A percentile compares a stretch with the other conserved stretches of the same genome.
phyloP scores from a whole-genome alignment of 257 asterid genomes.

The Plantago major region DNA sequence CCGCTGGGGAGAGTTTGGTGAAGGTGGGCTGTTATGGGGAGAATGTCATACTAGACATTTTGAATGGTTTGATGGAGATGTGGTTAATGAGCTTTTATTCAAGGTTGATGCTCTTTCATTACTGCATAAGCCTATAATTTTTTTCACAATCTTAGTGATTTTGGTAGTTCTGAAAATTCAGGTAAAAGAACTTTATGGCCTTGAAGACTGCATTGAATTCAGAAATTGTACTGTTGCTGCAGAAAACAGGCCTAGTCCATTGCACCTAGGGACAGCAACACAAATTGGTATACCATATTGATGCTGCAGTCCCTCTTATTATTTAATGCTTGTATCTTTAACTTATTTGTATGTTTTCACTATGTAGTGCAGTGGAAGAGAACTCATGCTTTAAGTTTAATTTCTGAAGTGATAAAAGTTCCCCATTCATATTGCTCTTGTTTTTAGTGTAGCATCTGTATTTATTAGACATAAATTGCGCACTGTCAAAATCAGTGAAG shows the following conservation, averaged over 20 bases:
- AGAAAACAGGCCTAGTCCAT: constrained; percentile 84
- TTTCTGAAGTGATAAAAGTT: background rate
- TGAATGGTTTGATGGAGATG: constrained; percentile 87
- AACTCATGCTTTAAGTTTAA: background rate
- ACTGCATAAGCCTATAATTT: background rate
- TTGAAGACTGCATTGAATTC: constrained; percentile 60
- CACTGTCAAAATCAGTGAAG: constrained; percentile 4
- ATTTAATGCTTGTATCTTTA: background rate
- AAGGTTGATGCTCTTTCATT: constrained; percentile 47
- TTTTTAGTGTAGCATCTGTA: background rate
- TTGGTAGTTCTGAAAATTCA: constrained; percentile 29
- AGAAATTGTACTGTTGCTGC: constrained; percentile 81
- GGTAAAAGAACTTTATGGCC: constrained; percentile 95
- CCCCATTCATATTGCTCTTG: background rate
- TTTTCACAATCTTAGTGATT: background rate
- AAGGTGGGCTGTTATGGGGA: constrained; percentile 97
- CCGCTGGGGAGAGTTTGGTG: constrained; percentile 99
- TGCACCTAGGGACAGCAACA: constrained; percentile 93
- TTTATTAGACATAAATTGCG: background rate
- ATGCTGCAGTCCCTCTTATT: background rate
- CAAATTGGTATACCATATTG: constrained; percentile 68
- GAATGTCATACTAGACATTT: constrained; percentile 76
- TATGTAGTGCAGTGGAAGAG: constrained; percentile 7
- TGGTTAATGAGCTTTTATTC: constrained; percentile 53
- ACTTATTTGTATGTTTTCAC: constrained; percentile 7